phyloP scores from a whole-genome alignment of 169 alveolate genomes.

The Miamiensis avidus region DNA sequence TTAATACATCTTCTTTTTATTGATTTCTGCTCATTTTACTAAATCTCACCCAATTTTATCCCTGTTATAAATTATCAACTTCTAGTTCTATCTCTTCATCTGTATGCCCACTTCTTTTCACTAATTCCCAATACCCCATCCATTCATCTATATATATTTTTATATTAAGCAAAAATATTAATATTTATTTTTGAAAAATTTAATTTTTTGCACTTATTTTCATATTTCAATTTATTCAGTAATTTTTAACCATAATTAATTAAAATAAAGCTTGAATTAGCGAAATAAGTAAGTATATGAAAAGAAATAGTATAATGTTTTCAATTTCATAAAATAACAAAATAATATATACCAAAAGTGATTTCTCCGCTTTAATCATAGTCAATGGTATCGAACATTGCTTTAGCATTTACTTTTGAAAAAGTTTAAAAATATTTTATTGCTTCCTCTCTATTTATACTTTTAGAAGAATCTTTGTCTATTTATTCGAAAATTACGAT shows the following conservation, averaged over 20 bases:
- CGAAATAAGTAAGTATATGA: too few species aligned
- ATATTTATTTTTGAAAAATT: too few species aligned
- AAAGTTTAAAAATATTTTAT: too few species aligned
- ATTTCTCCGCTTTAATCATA: neutral
- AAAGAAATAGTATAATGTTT: too few species aligned
- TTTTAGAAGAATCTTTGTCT: neutral
- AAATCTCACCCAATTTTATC: neutral
- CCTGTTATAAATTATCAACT: slow-evolving; percentile 6
- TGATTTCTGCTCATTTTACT: neutral
- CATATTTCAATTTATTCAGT: too few species aligned
- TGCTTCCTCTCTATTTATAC: neutral
- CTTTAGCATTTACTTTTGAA: neutral
- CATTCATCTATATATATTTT: slow-evolving; percentile 52
- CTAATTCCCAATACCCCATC: slow-evolving; percentile 76
- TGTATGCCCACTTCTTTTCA: slow-evolving; percentile 63
- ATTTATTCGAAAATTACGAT: neutral
- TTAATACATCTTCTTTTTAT: neutral
- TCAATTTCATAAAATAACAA: too few species aligned
- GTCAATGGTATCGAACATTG: neutral
- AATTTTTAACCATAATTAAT: too few species aligned
- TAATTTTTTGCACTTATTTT: too few species aligned
- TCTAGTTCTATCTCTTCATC: slow-evolving; percentile 66
- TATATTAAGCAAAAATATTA: too few species aligned
- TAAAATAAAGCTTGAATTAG: too few species aligned
- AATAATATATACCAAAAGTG: neutral